Base-by-base conservation (phyloP, 2,329 filamentous ascomycete genomes). In the Exophiala phaeomuriformis region DNA sequence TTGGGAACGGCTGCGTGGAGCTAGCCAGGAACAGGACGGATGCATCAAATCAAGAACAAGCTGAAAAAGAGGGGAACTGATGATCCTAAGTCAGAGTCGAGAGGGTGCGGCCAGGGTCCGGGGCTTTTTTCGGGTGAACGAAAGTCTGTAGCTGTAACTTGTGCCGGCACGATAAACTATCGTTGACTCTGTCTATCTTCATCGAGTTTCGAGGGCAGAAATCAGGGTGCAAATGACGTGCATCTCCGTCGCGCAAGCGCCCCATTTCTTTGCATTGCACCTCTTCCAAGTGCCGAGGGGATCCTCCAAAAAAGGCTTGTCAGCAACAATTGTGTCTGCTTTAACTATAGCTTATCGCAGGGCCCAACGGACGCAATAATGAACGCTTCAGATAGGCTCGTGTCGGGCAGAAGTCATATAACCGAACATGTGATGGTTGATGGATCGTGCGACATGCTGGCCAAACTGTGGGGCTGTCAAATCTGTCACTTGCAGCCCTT, bases 21-120 rank as follows among this genome's bases (percentile, higher is more conserved):
- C 31, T 19, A 49, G 27, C 31, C 52, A 57, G 55, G 55, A 57
- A 57, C 55, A 31, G 36, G 30, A 40, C 10, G 48, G 31, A 39
- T 10, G 19, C 9, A 36, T 52, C 55, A 35, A 57, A 57, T 57
- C 55, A 57, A 19, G 45, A 37, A 19, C 45, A n/a, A 35, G 36
- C 32, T 30, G 37, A 45, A 31, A 39, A 39, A 39, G 55, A 51
- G 45, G 39, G 29, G 35, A n/a, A 36, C 46, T 48, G 19, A 43
- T 44, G 45, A 47, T 46, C 29, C 7, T 10, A 36, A 36, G 28
- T 10, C 5, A 32, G 46, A 41, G 35, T n/a, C 35, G 46, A 36
- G 46, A 49, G 31, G 35, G 30, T 3, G 35, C 35, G 46, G 46
- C 46, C 33, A 49, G 28, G 46, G 35, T 47, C 39, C 28, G 39